Conservation (phyloP, 345 rosid genomes). For the Trapa incisa region DNA sequence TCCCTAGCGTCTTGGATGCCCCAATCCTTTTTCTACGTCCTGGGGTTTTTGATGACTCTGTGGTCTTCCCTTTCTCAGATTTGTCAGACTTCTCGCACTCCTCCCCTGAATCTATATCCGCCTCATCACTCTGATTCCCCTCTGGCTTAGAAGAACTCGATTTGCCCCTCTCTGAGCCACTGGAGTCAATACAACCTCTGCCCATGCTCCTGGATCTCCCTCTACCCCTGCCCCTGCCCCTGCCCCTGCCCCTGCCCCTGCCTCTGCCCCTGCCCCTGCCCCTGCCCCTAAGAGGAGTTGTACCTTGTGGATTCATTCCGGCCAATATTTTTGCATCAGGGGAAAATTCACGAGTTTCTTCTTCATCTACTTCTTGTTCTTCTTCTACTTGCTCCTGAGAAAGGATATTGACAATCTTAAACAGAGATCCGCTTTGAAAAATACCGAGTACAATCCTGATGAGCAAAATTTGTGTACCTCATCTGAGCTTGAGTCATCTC, state of each 20-base stretch:
- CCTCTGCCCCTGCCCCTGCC: not conserved
- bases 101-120: no score
- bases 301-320: not conserved
- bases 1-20: no score
- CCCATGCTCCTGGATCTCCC: not conserved
- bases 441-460: not conserved
- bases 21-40: no score
- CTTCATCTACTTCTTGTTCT: not conserved
- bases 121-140: no score
- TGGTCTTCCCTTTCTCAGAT: no score
- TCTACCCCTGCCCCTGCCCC: not conserved
- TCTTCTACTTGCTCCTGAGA: not conserved
- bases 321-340: not conserved
- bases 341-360: conserved; percentile 2
- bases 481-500: conserved; percentile 17
- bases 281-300: not conserved
- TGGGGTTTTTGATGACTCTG: no score
- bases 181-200: no score
- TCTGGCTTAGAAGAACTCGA: no score
- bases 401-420: not conserved
- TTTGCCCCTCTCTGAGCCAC: no score
- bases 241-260: not conserved
- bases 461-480: not conserved
- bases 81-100: no score
- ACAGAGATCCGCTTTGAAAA: not conserved